These are phyloP conservation scores for Sclerotinia subarctica DNA, from an alignment of 2,329 filamentous ascomycete species.

Conservation along the genomic window DNA sequence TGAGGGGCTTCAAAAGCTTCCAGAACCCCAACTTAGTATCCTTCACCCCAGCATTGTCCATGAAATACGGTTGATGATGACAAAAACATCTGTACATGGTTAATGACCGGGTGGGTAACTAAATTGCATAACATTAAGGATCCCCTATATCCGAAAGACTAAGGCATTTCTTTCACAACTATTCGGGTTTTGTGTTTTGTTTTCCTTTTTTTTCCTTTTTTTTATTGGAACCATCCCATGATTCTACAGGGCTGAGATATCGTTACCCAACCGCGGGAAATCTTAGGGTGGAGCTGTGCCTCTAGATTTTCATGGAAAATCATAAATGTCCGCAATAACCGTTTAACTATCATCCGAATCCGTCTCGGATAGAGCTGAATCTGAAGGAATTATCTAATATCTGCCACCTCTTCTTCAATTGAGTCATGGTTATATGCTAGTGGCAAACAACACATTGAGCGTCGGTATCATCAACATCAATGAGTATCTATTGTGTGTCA, in stretches of 20 bases:
- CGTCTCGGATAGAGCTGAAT: not conserved
- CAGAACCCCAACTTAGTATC: not conserved
- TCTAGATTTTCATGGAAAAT: constrained; percentile 5
- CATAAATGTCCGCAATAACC: constrained; percentile 10
- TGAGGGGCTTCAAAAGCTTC: not conserved
- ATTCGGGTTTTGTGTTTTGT: no score
- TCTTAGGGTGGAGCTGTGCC: not conserved
- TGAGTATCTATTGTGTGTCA: not conserved
- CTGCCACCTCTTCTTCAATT: not conserved
- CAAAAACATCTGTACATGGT: not conserved
- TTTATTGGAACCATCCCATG: not conserved
- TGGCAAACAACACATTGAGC: not conserved
- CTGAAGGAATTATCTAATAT: not conserved
- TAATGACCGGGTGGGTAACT: not conserved
- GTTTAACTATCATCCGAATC: not conserved
- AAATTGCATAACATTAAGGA: not conserved
- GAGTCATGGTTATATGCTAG: not conserved
- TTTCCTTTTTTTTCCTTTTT: not conserved
- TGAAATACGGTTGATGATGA: not conserved
- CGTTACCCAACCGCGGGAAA: not conserved
- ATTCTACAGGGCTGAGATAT: constrained; percentile 11
- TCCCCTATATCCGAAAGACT: not conserved
- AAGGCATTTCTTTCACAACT: not conserved
- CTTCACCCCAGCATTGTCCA: not conserved
- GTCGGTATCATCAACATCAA: not conserved